These are phyloP conservation scores for Lepidium didymum DNA, from an alignment of 345 rosid genomes.

Conservation along the genomic window DNA sequence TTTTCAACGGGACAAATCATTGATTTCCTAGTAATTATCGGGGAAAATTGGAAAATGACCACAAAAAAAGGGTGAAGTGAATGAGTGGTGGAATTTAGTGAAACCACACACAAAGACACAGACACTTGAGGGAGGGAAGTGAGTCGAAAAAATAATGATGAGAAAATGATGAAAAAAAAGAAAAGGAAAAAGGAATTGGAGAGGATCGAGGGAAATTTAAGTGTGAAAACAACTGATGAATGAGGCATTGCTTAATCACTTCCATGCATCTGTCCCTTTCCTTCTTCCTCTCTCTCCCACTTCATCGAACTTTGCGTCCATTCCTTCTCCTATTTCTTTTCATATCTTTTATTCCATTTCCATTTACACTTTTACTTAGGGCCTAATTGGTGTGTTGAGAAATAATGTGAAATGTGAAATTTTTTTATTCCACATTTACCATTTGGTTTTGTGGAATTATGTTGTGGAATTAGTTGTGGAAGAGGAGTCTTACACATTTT, in stretches of 20 bases:
- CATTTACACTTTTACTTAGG: no score
- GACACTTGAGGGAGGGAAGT: no score
- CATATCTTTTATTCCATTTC: not conserved
- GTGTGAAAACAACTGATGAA: constrained; percentile 81
- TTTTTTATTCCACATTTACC: no score
- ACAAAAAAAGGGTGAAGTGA: not conserved
- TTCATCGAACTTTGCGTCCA: constrained; percentile 59
- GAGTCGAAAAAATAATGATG: not conserved
- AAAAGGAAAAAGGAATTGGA: constrained; percentile 35
- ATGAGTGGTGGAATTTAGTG: constrained; percentile 11
- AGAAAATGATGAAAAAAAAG: constrained; percentile 22
- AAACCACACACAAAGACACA: not conserved
- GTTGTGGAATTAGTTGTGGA: no score
- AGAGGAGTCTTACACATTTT: no score
- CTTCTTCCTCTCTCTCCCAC: constrained; percentile 57
- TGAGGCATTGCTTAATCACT: constrained; percentile 66
- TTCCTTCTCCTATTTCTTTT: not conserved
- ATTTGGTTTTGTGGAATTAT: no score
- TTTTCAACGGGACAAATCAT: no score
- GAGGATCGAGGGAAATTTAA: constrained; percentile 45
- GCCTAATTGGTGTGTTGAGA: no score
- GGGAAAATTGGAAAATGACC: not conserved
- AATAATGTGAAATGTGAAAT: no score
- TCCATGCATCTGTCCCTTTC: constrained; percentile 98
- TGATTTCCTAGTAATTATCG: no score